Base-by-base conservation (phyloP, 257 asterid species). In the Orobanche coerulescens region DNA sequence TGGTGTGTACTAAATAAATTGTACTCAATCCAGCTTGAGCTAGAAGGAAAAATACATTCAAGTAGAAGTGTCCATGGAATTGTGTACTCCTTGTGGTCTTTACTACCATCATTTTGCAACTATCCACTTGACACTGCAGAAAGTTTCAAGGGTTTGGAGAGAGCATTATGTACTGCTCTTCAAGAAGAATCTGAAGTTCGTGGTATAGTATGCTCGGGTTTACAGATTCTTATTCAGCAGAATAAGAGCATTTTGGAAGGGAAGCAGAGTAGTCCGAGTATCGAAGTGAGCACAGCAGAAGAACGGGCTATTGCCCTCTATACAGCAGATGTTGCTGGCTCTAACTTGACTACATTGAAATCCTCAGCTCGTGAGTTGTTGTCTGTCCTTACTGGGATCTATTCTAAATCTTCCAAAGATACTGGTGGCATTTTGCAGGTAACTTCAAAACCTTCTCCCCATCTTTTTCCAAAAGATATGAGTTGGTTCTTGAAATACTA, bases 71-170 rank as follows among this genome's bases (percentile, higher is more conserved):
- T 75, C 37, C 82, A 81, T 66, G 96, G 97, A 57, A 75, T 89
- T 56, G 83, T 83, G 51, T 81, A 93, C 79, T 81, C 97, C 49
- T 60, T 93, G 77, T 93, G 98, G 98, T 93, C 98, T n/a, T 74
- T 93, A 61, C 75, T 93, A 33, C 97, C 97, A 23, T 88, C 97
- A 2, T 89, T 89, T 80, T 93, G 97, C 83, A 86, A 93, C 82
- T 84, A 88, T 70, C 95, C 98, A 13, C 65, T 76, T 47, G 97
- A 89, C 75, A 84, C 91, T 42, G 88, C 96, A 67, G 79, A 79
- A 75, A 81, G 85, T 75, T 89, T 81, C 58, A 80, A 83, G 75
- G 81, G 52, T 69, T 72, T 93, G 53, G 84, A 72, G 79, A 78
- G 62, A 74, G 81, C 67, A 39, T 61, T 93, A 60, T 67, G 78